These are phyloP conservation scores for Hypericum androsaemum DNA, from an alignment of 345 rosid species.

Conservation along the genomic window DNA sequence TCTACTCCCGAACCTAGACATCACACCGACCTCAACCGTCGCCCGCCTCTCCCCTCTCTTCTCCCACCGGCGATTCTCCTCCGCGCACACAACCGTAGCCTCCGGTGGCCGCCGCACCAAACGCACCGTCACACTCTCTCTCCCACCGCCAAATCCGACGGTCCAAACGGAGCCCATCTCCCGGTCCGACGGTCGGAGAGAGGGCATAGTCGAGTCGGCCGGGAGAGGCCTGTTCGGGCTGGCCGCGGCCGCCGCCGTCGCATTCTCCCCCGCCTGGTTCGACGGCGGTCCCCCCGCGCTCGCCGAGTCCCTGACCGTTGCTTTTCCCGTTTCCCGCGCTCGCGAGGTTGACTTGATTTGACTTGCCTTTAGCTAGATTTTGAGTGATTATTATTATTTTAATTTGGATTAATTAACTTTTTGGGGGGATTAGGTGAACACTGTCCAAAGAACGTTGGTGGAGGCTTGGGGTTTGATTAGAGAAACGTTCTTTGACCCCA, in stretches of 20 bases:
- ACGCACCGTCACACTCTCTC: constrained; percentile 17
- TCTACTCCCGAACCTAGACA: constrained; percentile 23
- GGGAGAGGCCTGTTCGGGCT: constrained; percentile 40
- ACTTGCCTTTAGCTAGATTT: background rate
- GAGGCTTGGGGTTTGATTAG: constrained; percentile 94
- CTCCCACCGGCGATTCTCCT: constrained; percentile 5
- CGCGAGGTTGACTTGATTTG: constrained; percentile 42
- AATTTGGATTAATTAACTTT: background rate
- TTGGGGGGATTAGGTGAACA: constrained; percentile 52
- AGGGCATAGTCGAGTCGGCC: constrained; percentile 20
- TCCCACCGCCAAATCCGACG: constrained; percentile 12
- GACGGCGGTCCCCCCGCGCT: constrained; percentile 45
- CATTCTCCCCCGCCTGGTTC: constrained; percentile 34
- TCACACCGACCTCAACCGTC: constrained; percentile 16
- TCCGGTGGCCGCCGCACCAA: constrained; percentile 13
- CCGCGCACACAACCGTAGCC: constrained; percentile 8
- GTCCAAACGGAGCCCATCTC: constrained; percentile 11
- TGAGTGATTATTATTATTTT: background rate
- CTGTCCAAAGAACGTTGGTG: constrained; percentile 84
- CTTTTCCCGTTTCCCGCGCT: constrained; percentile 79
- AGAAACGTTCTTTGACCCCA: constrained; percentile 81
- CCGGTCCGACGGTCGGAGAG: constrained; percentile 2
- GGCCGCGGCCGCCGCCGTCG: constrained; percentile 47
- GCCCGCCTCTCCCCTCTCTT: constrained; percentile 11
- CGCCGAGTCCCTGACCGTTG: constrained; percentile 64